Percentiles rank a stretch among this genome's conserved stretches.
Evolutionary conservation across 352 stramenopile species (phyloP).

Genomic region (Pythium vanterpoolii): DNA sequence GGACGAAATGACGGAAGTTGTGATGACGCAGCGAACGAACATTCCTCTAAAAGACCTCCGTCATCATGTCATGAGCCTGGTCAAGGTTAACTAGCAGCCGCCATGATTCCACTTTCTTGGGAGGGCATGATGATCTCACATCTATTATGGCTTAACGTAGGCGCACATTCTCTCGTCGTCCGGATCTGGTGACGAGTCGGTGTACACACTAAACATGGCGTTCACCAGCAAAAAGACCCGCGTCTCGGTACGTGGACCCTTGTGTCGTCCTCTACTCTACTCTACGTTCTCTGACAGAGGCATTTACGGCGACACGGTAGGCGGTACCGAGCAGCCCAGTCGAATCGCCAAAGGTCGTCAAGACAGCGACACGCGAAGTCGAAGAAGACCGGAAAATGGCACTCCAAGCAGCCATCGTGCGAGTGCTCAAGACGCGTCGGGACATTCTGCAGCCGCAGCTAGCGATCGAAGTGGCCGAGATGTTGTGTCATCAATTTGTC

Average conservation of each 20-base stretch:
- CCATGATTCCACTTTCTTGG: too few species aligned
- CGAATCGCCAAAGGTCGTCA: slow-evolving; percentile 59
- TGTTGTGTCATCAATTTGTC: slow-evolving; percentile 76
- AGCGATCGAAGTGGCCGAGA: slow-evolving; percentile 59
- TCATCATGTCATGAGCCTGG: slow-evolving; percentile 65
- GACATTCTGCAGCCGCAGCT: slow-evolving; percentile 68
- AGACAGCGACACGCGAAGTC: slow-evolving; percentile 58
- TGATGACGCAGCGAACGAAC: slow-evolving; percentile 49
- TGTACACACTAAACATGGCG: slow-evolving; percentile 24
- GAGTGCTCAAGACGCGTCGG: slow-evolving; percentile 77
- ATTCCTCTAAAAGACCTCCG: slow-evolving; percentile 53
- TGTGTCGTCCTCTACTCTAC: background rate
- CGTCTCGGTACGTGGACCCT: slow-evolving; percentile 12
- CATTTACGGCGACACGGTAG: slow-evolving; percentile 1
- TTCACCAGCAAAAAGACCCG: slow-evolving; percentile 30
- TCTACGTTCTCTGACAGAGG: background rate
- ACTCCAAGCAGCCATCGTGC: slow-evolving; percentile 80
- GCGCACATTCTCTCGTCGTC: slow-evolving; percentile 32
- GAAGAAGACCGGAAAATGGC: slow-evolving; percentile 88
- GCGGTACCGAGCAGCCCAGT: slow-evolving; percentile 60
- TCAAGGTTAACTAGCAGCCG: too few species aligned
- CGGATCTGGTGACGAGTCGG: slow-evolving; percentile 18
- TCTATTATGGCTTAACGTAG: slow-evolving; percentile 29
- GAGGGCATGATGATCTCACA: background rate
- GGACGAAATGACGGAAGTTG: slow-evolving; percentile 33